Evolutionary conservation across 2,329 filamentous ascomycete genomes (phyloP), one percentile per base, ranked within the genome.

Genomic region (Aureobasidium sp.): DNA sequence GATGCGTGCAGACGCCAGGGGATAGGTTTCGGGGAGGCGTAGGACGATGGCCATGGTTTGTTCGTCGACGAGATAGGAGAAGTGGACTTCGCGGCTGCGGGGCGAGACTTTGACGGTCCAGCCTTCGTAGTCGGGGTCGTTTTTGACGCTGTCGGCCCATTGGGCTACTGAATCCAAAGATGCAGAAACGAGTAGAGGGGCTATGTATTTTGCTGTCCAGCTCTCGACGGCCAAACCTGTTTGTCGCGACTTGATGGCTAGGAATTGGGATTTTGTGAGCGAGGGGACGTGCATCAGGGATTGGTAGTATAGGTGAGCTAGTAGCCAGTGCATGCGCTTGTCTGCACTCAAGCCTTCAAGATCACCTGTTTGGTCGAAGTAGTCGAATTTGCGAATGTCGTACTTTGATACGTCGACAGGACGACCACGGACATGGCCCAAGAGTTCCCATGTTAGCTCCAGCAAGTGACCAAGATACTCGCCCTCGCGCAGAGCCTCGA

Each of bases 61-160:
- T 63, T 97, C 93, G 71, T 99, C 94, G 11, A 99, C 85, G 58
- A 89, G 85, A 71, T 96, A 97, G 3, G 86, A 86, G 0, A 91
- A 91, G 13, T 86, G 87, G 39, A 97, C 84, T 73, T 97, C 93
- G 53, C 83, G 83, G 0, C 86, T 85, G 11, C 83, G 79, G 37
- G 82, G 81, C 61, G 86, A 89, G 10, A 95, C 83, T 71, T 89
- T 92, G 62, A 97, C 80, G 16, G 74, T 75, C 67, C 88, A 77
- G 9, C 84, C 80, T 66, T 82, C 79, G 47, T 83, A 79, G 29
- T 77, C 74, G 0, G 73, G 65, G 39, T 73, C 71, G 7, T 67
- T 66, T 53, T 71, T 70, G 27, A 70, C 67, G 47, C 71, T 67
- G 30, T 72, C 77, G 0, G 82, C 79, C 90, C 90, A 94, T 11